These are phyloP conservation scores for Globisporangium camurandrum DNA, from an alignment of 352 stramenopile species.

Conservation along the genomic window DNA sequence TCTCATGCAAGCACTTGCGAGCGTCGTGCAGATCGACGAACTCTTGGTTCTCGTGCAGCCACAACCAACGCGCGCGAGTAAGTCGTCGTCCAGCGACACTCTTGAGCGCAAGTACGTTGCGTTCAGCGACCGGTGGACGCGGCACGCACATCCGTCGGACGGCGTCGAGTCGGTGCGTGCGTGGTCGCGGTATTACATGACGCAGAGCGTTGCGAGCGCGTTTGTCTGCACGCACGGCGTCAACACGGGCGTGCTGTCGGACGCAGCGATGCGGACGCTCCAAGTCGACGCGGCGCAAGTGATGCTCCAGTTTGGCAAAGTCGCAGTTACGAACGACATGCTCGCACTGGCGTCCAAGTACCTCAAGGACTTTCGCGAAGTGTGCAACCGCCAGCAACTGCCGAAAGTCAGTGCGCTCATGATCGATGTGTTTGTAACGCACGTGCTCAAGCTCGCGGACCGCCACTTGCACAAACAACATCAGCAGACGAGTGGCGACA, in stretches of 20 bases:
- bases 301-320: slow-evolving; percentile 66
- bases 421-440: slow-evolving; percentile 75
- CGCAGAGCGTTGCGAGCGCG: slow-evolving; percentile 30
- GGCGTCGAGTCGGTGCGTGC: slow-evolving; percentile 41
- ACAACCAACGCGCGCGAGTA: slow-evolving; percentile 1
- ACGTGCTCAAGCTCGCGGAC: slow-evolving; percentile 70
- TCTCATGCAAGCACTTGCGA: slow-evolving; percentile 59
- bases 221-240: slow-evolving; percentile 25
- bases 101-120: slow-evolving; percentile 10
- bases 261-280: slow-evolving; percentile 19
- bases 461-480: slow-evolving; percentile 28
- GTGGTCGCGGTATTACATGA: slow-evolving; percentile 62
- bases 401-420: slow-evolving; percentile 73
- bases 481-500: slow-evolving; percentile 22
- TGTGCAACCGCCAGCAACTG: slow-evolving; percentile 57
- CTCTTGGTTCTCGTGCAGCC: slow-evolving; percentile 12
- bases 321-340: slow-evolving; percentile 58
- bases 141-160: slow-evolving; percentile 24
- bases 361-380: slow-evolving; percentile 66
- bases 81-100: not conserved
- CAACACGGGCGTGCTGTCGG: slow-evolving; percentile 24
- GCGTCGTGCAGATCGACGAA: slow-evolving; percentile 57
- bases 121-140: slow-evolving; percentile 36
- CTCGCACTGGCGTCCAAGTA: slow-evolving; percentile 66
- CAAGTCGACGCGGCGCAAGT: slow-evolving; percentile 24